Percentiles rank a stretch among this genome's conserved stretches.
Evolutionary conservation across 495 filamentous ascomycete species (phyloP).

Genomic region (Penicillium desertorum): DNA sequence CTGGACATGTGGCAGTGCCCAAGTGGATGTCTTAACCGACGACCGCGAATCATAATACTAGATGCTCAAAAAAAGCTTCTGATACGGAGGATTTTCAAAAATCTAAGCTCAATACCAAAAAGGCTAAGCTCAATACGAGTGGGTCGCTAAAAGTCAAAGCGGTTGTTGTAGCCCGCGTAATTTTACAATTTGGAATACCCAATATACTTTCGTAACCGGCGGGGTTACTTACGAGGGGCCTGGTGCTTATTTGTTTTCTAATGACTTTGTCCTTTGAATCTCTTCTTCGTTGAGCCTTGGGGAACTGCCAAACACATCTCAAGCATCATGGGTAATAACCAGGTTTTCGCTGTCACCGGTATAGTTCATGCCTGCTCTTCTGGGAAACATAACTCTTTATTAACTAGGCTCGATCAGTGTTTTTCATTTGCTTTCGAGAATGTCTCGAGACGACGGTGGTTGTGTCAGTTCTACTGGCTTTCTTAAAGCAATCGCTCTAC

Average conservation of each 20-base stretch:
- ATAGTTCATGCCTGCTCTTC: neutral
- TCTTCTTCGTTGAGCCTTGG: neutral
- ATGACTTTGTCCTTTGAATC: neutral
- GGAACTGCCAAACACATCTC: neutral
- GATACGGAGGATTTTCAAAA: neutral
- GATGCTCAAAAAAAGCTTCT: neutral
- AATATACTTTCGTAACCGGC: neutral
- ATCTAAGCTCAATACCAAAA: neutral
- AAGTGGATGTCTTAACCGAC: too few species aligned
- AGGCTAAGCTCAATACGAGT: neutral
- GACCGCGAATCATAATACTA: neutral
- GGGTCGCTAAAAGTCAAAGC: neutral
- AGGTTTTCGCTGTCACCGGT: neutral
- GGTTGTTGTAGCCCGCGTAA: neutral
- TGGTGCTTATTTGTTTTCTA: neutral
- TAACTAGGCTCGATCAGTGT: conserved; percentile 46
- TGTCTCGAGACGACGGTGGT: conserved; percentile 78
- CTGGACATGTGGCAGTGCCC: too few species aligned
- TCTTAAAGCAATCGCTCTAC: conserved; percentile 74
- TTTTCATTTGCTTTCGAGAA: conserved; percentile 87
- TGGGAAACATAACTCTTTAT: neutral
- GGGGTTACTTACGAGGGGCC: neutral
- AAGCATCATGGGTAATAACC: conserved; percentile 17
- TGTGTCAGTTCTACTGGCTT: conserved; percentile 78
- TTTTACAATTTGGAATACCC: neutral